phyloP scores from a whole-genome alignment of 225 moss, liverwort and hornwort species.

The Marchantia paleacea region DNA sequence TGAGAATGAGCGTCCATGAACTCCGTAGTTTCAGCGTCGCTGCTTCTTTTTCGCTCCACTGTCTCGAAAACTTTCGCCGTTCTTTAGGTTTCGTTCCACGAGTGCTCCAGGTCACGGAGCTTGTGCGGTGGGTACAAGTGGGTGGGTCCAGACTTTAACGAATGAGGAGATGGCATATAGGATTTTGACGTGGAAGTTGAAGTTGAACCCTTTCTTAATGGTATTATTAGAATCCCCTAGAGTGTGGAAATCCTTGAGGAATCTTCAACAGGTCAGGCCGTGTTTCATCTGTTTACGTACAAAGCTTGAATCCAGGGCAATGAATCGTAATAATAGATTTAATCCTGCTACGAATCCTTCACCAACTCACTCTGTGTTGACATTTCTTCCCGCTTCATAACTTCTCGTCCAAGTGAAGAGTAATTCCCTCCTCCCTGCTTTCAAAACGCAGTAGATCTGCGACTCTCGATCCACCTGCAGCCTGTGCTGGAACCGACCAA shows the following conservation, averaged over 20 bases:
- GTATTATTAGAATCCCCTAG: not conserved
- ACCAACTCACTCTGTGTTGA: not conserved
- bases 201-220: not conserved
- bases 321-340: not conserved
- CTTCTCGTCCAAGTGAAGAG: not conserved
- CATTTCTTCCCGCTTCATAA: not conserved
- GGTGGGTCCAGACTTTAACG: not conserved
- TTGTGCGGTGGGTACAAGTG: too few relatives aligned
- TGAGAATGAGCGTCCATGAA: not conserved
- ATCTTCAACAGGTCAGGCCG: not conserved
- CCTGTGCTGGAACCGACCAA: too few relatives aligned
- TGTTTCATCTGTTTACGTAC: not conserved
- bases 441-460: not conserved
- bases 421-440: too few relatives aligned
- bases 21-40: not conserved
- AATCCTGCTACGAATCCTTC: not conserved
- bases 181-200: not conserved
- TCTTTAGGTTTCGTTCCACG: not conserved
- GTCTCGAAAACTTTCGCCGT: not conserved
- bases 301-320: too few relatives aligned
- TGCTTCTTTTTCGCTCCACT: not conserved
- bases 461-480: not conserved
- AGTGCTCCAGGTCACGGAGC: not conserved
- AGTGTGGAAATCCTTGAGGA: not conserved
- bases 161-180: not conserved